Evolutionary conservation across 305 asterid genomes (phyloP).

Genomic region (Withania somnifera): DNA sequence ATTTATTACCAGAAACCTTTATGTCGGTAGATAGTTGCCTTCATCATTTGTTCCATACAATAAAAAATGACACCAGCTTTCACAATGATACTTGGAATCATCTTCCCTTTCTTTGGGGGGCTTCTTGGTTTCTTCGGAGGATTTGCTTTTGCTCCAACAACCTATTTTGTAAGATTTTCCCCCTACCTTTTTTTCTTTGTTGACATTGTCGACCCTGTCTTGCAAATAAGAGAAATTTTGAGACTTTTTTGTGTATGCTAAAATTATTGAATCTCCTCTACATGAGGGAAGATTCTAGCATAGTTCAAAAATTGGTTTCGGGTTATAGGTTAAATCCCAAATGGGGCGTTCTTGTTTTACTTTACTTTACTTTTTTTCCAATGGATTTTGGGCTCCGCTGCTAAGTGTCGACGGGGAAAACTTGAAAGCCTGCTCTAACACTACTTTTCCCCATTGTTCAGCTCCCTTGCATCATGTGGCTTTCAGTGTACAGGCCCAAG

Average conservation of each 20-base stretch:
- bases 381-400: background rate
- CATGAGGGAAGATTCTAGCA: background rate
- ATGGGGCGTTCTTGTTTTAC: background rate
- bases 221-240: no score
- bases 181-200: background rate
- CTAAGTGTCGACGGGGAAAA: background rate
- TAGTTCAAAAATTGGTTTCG: no score
- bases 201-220: no score
- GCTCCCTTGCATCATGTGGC: slow-evolving; percentile 57
- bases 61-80: slow-evolving; percentile 25
- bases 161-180: slow-evolving; percentile 30
- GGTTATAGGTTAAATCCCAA: no score
- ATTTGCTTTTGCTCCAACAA: slow-evolving; percentile 56
- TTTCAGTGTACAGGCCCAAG: slow-evolving; percentile 37
- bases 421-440: background rate
- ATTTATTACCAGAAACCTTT: slow-evolving; percentile 24
- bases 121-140: slow-evolving; percentile 58
- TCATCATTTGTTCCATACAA: background rate
- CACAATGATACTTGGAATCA: slow-evolving; percentile 40
- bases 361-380: background rate
- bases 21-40: slow-evolving; percentile 31
- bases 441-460: background rate
- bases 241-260: background rate
- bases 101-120: slow-evolving; percentile 53
- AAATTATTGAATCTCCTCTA: background rate